Conservation (phyloP, 306 rosid species). For the Crataegus laevigata region DNA sequence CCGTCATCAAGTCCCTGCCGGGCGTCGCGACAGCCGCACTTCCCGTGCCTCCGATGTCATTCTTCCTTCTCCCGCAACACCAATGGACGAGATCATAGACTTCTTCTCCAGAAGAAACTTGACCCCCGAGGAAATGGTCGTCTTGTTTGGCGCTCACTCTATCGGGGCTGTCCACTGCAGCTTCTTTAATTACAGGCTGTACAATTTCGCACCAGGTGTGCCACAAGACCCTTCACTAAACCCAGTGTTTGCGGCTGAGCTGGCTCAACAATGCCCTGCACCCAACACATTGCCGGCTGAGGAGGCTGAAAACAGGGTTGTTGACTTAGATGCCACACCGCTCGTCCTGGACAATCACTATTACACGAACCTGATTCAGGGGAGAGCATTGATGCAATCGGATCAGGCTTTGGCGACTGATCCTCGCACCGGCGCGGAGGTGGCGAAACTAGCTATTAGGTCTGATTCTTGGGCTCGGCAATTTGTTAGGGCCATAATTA, state of each 20-base stretch:
- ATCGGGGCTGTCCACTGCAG: constrained; percentile 42
- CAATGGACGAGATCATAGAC: constrained; percentile 1
- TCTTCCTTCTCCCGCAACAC: constrained; percentile 27
- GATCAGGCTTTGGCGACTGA: constrained; percentile 36
- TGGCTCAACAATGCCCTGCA: constrained; percentile 14
- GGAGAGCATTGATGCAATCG: constrained; percentile 29
- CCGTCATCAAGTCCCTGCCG: constrained; percentile 1
- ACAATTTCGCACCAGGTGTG: constrained; percentile 1
- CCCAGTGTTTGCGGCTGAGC: background rate
- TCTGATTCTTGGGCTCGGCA: constrained; percentile 1
- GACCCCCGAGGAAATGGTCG: constrained; percentile 40
- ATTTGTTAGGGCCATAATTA: constrained; percentile 28
- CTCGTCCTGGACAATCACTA: constrained; percentile 35
- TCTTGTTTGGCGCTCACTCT: constrained; percentile 55
- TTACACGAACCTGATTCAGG: constrained; percentile 24
- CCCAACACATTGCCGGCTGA: background rate
- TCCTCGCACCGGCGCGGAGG: constrained; percentile 26
- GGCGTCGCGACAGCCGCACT: constrained; percentile 41
- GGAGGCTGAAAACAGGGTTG: background rate
- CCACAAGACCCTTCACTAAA: constrained; percentile 27
- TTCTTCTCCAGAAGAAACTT: constrained; percentile 35
- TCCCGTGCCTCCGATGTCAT: constrained; percentile 33
- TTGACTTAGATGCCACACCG: constrained; percentile 49
- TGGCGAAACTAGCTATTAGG: constrained; percentile 24
- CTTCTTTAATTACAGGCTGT: constrained; percentile 22